Base-by-base conservation (phyloP, 352 stramenopile species). In the Pythium rishiriense region DNA sequence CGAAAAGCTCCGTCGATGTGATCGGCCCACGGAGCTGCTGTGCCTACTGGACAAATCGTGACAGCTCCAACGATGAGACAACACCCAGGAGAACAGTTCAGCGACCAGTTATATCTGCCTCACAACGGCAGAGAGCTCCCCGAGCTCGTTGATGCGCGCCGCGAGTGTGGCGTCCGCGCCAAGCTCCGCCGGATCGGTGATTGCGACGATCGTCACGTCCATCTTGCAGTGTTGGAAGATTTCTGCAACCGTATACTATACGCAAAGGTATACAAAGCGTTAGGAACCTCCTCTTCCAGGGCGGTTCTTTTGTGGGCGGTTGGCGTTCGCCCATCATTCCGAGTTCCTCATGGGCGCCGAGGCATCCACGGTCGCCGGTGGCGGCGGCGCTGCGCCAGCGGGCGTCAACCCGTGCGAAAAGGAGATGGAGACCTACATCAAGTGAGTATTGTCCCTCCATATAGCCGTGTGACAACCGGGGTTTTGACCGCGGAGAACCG, bases 361-460 rank as follows among this genome's bases (percentile, higher is more conserved):
- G 57, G 62, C 69, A 55, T 89, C 83, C 53, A 90, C 87, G 59
- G 48, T 73, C 66, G 49, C 26, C 39, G 33, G n/a, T n/a, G n/a
- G 58, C 43, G 45, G n/a, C 22, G 43, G 39, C 51, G 64, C 43
- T 56, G 12, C 0, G 12, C 29, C 52, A 21, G 25, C 25, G 35
- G 59, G 51, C 24, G 60, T 52, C 58, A 85, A 90, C 62, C 75
- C 79, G 47, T 92, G 83, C 62, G 64, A 74, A 19, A 45, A 55
- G 2, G 68, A 87, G 62, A 92, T 92, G 81, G 70, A 85, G 19
- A 65, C 56, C 41, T 92, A 92, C 70, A 83, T 92, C 70, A 89
- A 85, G 83, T 92, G 56, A 66, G 78, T 89, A 14, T 24, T n/a
- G n/a, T n/a, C n/a, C n/a, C n/a, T n/a, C n/a, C n/a, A n/a, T n/a